Evolutionary conservation across 495 filamentous ascomycete genomes (phyloP).

Genomic region (Penicillium herquei): DNA sequence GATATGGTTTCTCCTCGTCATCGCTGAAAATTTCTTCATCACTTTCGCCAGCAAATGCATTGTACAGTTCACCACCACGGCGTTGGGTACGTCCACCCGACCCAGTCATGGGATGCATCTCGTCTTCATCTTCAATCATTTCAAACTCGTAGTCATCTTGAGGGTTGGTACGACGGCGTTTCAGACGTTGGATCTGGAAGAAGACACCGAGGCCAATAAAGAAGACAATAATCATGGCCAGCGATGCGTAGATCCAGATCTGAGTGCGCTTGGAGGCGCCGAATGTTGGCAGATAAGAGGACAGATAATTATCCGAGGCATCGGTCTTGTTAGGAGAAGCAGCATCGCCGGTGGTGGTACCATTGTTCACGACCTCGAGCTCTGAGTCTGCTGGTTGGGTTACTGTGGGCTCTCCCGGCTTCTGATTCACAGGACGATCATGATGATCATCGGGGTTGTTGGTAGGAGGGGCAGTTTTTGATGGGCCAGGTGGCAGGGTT

Average conservation of each 20-base stretch:
- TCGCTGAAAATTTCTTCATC: conserved; percentile 69
- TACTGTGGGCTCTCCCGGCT: conserved; percentile 37
- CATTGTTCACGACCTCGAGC: conserved; percentile 17
- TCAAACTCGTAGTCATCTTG: conserved; percentile 94
- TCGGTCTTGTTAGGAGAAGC: conserved; percentile 41
- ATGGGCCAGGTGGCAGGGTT: conserved; percentile 44
- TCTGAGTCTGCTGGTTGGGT: conserved; percentile 15
- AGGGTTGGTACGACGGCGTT: conserved; percentile 67
- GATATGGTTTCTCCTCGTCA: conserved; percentile 47
- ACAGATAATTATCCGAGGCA: conserved; percentile 62
- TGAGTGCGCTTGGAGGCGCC: conserved; percentile 87
- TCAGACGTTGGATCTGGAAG: conserved; percentile 73
- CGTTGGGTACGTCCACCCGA: conserved; percentile 42
- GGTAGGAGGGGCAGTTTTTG: conserved; percentile 37
- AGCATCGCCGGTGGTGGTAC: conserved; percentile 29
- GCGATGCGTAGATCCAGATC: conserved; percentile 89
- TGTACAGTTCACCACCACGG: conserved; percentile 82
- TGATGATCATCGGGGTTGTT: conserved; percentile 65
- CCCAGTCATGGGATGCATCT: conserved; percentile 53
- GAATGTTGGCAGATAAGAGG: conserved; percentile 92
- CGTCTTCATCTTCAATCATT: conserved; percentile 81
- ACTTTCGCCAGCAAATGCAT: conserved; percentile 82
- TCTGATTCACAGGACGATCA: conserved; percentile 70
- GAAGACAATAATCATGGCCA: conserved; percentile 82
- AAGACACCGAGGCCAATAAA: conserved; percentile 76